phyloP scores from a whole-genome alignment of 169 alveolate species.

The Plasmodium cynomolgi region DNA sequence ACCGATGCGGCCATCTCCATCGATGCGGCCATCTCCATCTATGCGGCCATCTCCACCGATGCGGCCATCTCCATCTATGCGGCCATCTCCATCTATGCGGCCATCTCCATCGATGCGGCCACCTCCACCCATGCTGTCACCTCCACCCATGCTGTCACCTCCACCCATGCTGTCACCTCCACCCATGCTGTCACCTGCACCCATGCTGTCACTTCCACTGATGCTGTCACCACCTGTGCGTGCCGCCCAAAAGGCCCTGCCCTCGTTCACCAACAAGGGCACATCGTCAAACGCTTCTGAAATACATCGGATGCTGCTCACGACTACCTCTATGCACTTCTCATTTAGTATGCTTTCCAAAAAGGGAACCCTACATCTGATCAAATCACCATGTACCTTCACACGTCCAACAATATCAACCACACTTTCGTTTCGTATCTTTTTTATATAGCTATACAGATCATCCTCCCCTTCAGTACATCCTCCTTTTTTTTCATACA shows the following conservation, averaged over 20 bases:
- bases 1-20: too few species aligned
- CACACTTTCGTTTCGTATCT: constrained; percentile 47
- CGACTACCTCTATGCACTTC: constrained; percentile 4
- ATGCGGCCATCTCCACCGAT: too few species aligned
- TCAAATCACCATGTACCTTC: constrained; percentile 17
- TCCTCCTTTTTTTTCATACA: constrained; percentile 23
- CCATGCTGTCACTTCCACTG: background rate
- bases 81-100: background rate
- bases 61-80: too few species aligned
- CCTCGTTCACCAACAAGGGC: constrained; percentile 15
- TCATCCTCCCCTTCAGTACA: background rate
- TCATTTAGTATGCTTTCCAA: constrained; percentile 42
- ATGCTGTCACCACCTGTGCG: background rate
- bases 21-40: too few species aligned
- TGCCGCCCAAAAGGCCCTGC: background rate
- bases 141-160: too few species aligned
- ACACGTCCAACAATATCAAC: constrained; percentile 25
- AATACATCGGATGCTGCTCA: background rate
- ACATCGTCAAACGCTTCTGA: constrained; percentile 22
- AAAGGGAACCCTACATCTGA: constrained; percentile 1
- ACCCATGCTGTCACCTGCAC: too few species aligned
- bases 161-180: too few species aligned
- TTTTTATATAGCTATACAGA: constrained; percentile 32
- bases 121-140: too few species aligned
- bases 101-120: too few species aligned